These are phyloP conservation scores for Agarophyton chilense DNA, from an alignment of 23 red algal genomes.

Conservation along the genomic window DNA sequence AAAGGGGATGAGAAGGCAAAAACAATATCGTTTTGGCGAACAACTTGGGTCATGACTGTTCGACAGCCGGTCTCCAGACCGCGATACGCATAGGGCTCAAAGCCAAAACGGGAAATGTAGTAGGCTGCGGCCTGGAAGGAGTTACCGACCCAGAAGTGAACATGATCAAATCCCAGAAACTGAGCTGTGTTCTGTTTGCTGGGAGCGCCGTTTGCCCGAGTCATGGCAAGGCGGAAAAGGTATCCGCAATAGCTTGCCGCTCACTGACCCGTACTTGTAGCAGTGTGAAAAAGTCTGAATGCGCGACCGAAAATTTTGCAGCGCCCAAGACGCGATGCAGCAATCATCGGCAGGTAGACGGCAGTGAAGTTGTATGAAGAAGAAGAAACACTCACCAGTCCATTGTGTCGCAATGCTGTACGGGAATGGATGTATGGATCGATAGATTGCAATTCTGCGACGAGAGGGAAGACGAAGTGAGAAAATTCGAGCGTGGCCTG, in stretches of 20 bases:
- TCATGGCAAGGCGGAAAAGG: background rate
- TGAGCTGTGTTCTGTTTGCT: background rate
- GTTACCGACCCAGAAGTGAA: slow-evolving; percentile 95
- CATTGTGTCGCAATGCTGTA: no score
- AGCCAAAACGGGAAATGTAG: slow-evolving; percentile 93
- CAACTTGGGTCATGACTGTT: slow-evolving; percentile 76
- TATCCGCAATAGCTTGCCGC: background rate
- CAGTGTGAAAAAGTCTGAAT: background rate
- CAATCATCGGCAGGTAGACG: background rate
- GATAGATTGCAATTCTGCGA: no score
- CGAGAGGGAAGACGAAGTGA: no score
- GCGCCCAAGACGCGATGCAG: background rate
- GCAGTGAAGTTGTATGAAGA: no score
- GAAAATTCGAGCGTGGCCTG: no score
- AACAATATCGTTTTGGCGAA: slow-evolving; percentile 78
- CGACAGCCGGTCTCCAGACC: slow-evolving; percentile 94
- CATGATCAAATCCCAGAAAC: slow-evolving; percentile 87
- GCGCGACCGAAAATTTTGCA: background rate
- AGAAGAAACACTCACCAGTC: no score
- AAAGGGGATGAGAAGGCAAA: slow-evolving; percentile 80
- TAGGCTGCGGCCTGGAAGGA: slow-evolving; percentile 91
- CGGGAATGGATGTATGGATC: no score
- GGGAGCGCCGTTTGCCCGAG: background rate
- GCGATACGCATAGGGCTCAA: slow-evolving; percentile 78
- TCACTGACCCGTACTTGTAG: background rate